Percentiles rank a stretch among this genome's conserved stretches.
phyloP scores from a whole-genome alignment of 371 early-diverging fungal genomes.

The Mortierella sp. region DNA sequence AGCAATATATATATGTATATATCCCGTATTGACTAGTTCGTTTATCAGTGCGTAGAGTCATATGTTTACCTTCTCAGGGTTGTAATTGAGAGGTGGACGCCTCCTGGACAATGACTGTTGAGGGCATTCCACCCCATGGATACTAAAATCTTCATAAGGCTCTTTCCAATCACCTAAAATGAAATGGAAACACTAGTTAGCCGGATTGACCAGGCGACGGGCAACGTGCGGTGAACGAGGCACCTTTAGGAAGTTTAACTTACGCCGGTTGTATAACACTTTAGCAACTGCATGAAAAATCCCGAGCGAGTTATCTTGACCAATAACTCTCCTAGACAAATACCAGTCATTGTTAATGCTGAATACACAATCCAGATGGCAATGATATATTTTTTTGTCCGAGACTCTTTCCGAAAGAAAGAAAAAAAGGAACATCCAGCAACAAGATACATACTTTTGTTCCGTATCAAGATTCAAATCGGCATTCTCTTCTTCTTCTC shows the following conservation, averaged over 20 bases:
- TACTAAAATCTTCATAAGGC: constrained; percentile 24
- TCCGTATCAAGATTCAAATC: background rate
- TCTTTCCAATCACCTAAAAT: constrained; percentile 24
- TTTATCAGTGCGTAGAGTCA: background rate
- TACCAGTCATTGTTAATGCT: too few relatives aligned
- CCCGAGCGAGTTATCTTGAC: constrained; percentile 56
- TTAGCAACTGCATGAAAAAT: constrained; percentile 63
- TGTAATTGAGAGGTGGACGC: constrained; percentile 53
- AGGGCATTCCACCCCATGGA: constrained; percentile 39
- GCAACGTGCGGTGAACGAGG: background rate
- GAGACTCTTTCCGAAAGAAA: too few relatives aligned
- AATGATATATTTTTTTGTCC: background rate
- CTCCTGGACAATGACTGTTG: constrained; percentile 28
- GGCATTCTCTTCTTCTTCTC: constrained; percentile 12
- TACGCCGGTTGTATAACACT: constrained; percentile 60
- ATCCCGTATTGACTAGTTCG: too few relatives aligned
- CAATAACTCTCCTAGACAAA: constrained; percentile 1
- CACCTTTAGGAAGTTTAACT: constrained; percentile 1
- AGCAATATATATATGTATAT: too few relatives aligned
- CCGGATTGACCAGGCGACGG: background rate
- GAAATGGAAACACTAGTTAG: constrained; percentile 1
- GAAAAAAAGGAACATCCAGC: background rate
- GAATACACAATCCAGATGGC: constrained; percentile 12
- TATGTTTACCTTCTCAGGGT: constrained; percentile 57
- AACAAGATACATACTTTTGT: too few relatives aligned